These are phyloP conservation scores for Podospora bellae-mahoneyi DNA, from an alignment of 495 filamentous ascomycete genomes.

Conservation along the genomic window DNA sequence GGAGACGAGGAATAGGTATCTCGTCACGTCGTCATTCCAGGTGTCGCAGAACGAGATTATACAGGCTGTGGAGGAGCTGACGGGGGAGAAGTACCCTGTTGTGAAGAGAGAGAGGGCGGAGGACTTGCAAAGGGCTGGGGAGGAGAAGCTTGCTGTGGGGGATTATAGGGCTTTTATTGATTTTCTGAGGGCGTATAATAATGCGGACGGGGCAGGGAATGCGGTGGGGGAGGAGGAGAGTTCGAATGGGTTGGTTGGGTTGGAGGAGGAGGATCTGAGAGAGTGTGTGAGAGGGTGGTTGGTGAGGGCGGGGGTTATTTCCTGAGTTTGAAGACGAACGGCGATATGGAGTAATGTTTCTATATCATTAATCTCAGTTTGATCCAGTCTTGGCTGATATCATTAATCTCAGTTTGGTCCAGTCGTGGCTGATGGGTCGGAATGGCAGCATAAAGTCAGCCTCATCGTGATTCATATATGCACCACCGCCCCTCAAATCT, in stretches of 20 bases:
- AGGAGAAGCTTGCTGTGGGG: conserved; percentile 43
- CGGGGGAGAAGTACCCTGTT: conserved; percentile 42
- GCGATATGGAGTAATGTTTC: too few relatives aligned
- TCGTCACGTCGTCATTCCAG: conserved; percentile 50
- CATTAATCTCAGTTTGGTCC: too few relatives aligned
- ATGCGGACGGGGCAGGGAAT: conserved; percentile 47
- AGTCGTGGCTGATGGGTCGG: too few relatives aligned
- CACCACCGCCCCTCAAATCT: not conserved
- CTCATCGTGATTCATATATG: not conserved
- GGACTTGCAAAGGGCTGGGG: conserved; percentile 43
- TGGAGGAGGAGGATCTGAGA: conserved; percentile 28
- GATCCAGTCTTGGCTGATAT: too few relatives aligned
- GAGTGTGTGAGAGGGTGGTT: conserved; percentile 21
- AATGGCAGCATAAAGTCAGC: too few relatives aligned
- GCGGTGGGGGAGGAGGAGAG: conserved; percentile 35
- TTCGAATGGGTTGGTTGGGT: conserved; percentile 23
- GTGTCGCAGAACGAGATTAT: conserved; percentile 56
- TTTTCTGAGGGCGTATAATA: conserved; percentile 34
- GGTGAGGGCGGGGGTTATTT: conserved; percentile 8
- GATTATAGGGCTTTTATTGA: conserved; percentile 44
- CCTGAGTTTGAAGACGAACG: too few relatives aligned
- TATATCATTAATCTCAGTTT: too few relatives aligned
- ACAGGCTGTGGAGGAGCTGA: conserved; percentile 45
- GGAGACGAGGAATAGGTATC: conserved; percentile 51
- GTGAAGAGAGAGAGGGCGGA: conserved; percentile 34